These are phyloP conservation scores for Moringa oleifera DNA, from an alignment of 345 rosid genomes.

Conservation along the genomic window DNA sequence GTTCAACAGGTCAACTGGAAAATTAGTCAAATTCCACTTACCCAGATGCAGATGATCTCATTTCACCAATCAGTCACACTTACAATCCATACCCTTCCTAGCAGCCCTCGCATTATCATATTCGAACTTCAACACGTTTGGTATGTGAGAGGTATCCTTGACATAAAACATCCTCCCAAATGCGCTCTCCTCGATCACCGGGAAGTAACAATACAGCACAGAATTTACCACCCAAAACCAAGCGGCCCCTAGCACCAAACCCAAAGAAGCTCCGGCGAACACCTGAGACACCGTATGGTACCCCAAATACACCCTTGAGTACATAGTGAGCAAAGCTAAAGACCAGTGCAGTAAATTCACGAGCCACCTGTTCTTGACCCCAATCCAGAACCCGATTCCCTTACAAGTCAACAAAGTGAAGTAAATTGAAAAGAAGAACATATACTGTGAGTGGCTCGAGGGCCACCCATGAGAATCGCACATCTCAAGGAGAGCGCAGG, in stretches of 20 bases:
- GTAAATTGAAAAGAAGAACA: slow-evolving; percentile 84
- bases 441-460: slow-evolving; percentile 84
- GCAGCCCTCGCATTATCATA: slow-evolving; percentile 90
- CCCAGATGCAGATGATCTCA: slow-evolving; percentile 22
- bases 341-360: slow-evolving; percentile 50
- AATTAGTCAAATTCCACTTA: slow-evolving; percentile 14
- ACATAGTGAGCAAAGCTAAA: slow-evolving; percentile 69
- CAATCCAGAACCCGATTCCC: slow-evolving; percentile 56
- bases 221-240: slow-evolving; percentile 89
- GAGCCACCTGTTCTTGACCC: slow-evolving; percentile 41
- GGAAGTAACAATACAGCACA: slow-evolving; percentile 42
- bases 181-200: slow-evolving; percentile 69
- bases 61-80: slow-evolving; percentile 39
- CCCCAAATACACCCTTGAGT: slow-evolving; percentile 89
- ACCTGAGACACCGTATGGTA: slow-evolving; percentile 88
- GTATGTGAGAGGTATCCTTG: slow-evolving; percentile 94
- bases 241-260: slow-evolving; percentile 48
- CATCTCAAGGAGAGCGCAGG: slow-evolving; percentile 75
- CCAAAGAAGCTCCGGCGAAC: slow-evolving; percentile 71
- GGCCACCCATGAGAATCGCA: slow-evolving; percentile 99
- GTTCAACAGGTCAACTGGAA: neutral
- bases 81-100: slow-evolving; percentile 41
- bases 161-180: slow-evolving; percentile 69
- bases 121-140: slow-evolving; percentile 81
- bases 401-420: slow-evolving; percentile 46